Evolutionary conservation across 202 grass and related monocot genomes (phyloP), one percentile per base, ranked within the genome.

Genomic region (Panicum hallii): DNA sequence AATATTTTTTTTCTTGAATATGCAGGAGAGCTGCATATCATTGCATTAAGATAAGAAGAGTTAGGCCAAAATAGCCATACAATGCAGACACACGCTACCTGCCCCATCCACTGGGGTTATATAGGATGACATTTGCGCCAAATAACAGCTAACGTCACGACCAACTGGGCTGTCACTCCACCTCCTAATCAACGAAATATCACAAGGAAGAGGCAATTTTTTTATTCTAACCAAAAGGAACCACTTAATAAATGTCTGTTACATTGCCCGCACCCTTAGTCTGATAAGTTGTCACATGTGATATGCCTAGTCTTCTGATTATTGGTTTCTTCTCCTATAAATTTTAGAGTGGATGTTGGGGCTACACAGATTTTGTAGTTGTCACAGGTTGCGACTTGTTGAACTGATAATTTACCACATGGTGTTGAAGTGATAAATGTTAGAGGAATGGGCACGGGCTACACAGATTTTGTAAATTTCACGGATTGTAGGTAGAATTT

Each of bases 371-470:
- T 57, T 60, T 61, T 77, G 38, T 75, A 15, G 13, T 77, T 45
- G 26, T 26, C 26, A 26, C 26, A 26, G 26, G 5, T 57, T 10
- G 5, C 16, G 40, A 65, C 46, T 15, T 50, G 8, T 48, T 63
- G 66, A 81, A 71, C 26, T 48, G 42, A 63, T 40, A 82, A 72
- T 63, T 5, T 49, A 72, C 16, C 22, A 26, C 58, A 79, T 50
- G 16, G 7, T 65, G 17, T 50, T 66, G 50, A 54, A 54, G 50
- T 19, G 50, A 20, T 74, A 36, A 36, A 55, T 74, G 16, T 55
- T 74, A 40, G 26, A 36, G 13, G 30, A 55, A 74, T 20, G 36
- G 28, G 12, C 52, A 53, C 1, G 32, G 16, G 15, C 26, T 52
- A 74, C 28, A 74, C 10, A 55, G 16, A 15, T 32, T 55, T 40